Base-by-base conservation (phyloP, 2,329 filamentous ascomycete species). In the Fusarium lyarnte region DNA sequence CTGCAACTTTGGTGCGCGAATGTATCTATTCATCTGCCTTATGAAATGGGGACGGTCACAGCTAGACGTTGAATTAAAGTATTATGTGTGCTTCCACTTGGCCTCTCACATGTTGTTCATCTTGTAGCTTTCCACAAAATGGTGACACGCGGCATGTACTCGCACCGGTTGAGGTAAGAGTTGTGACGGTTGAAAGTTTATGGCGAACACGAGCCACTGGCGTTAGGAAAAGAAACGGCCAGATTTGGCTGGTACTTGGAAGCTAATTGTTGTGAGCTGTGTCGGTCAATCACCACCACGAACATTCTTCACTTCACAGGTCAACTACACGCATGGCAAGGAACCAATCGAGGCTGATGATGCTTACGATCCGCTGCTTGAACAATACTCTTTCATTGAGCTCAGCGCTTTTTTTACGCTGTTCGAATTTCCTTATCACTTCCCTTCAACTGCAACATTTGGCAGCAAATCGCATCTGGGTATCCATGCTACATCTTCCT, bases 331-430 rank as follows among this genome's bases (percentile, higher is more conserved):
- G 36, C 57, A 69, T 63, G 70, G 54, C 43, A 72, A 49, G 43
- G 62, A 66, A 31, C 51, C 38, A 27, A 36, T 42, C 43, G 29
- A 49, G 70, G 38, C 69, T 55, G 49, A 33, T 63, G 43, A 60
- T 70, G 61, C 58, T 57, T 69, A 73, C 74, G 72, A 77, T 74
- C 46, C 66, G 67, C 63, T 77, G 72, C 74, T 77, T 71, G 74
- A 74, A 77, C 70, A 76, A 72, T 58, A 74, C 69, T 49, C 73
- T 62, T 74, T 66, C 51, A 64, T 68, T 65, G 39, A 69, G 42
- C 58, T 64, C 62, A 65, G 67, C 63, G 64, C 46, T 65, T 60
- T 63, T 70, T 57, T 60, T 62, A 63, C 67, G 67, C 63, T 73
- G 60, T 41, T 64, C 42, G 62, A 60, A 52, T 60, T 62, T 61